Percentiles rank a stretch among this genome's conserved stretches.
phyloP scores from a whole-genome alignment of 2,329 filamentous ascomycete species.

The Camptophora hylomeconis region DNA sequence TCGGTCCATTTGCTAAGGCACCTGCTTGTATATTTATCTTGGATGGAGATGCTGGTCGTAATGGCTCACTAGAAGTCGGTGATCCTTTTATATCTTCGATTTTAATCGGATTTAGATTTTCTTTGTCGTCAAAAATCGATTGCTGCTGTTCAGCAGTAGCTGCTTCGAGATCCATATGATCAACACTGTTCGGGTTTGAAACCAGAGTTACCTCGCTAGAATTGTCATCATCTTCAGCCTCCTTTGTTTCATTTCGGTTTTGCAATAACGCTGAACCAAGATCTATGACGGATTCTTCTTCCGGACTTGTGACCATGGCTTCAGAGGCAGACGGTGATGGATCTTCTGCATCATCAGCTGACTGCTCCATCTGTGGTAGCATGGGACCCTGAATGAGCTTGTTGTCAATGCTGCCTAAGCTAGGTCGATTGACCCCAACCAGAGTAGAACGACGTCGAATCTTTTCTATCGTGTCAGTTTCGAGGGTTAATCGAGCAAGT shows the following conservation, averaged over 20 bases:
- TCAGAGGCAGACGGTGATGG: slow-evolving; percentile 10
- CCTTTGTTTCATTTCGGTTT: slow-evolving; percentile 1
- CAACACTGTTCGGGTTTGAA: slow-evolving; percentile 19
- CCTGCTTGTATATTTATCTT: slow-evolving; percentile 16
- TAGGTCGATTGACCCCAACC: slow-evolving; percentile 15
- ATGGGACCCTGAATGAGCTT: slow-evolving; percentile 10
- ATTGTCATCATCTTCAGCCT: slow-evolving; percentile 9
- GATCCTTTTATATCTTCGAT: slow-evolving; percentile 6
- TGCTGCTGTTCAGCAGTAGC: slow-evolving; percentile 17
- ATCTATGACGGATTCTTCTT: no score
- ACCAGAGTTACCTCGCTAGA: slow-evolving; percentile 29
- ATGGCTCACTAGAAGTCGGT: slow-evolving; percentile 21
- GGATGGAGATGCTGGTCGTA: slow-evolving; percentile 16
- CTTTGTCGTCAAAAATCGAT: slow-evolving; percentile 23
- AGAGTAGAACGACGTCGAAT: slow-evolving; percentile 35
- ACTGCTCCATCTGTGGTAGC: slow-evolving; percentile 7
- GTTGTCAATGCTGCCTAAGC: slow-evolving; percentile 12
- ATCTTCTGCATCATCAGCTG: not conserved
- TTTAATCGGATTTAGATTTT: slow-evolving; percentile 23
- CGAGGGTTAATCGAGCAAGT: slow-evolving; percentile 66
- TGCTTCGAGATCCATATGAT: slow-evolving; percentile 26
- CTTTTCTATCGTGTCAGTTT: slow-evolving; percentile 42
- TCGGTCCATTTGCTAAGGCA: no score
- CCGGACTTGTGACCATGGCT: not conserved
- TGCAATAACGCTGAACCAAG: no score